Base-by-base conservation (phyloP, 2,329 filamentous ascomycete genomes). In the Calonectria pseudoreteaudii region DNA sequence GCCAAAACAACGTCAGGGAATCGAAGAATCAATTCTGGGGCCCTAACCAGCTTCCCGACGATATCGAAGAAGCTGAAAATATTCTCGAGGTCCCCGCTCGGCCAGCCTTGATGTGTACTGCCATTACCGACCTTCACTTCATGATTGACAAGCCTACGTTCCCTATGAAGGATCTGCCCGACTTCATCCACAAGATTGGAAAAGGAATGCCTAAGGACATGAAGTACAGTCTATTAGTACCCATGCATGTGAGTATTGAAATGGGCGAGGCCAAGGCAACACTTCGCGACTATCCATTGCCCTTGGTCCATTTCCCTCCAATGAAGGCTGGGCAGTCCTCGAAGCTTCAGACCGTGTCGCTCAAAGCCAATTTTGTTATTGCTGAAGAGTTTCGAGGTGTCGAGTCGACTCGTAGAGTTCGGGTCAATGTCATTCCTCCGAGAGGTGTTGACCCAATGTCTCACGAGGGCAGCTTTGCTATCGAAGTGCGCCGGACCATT, bases 161-260 rank as follows among this genome's bases (percentile, higher is more conserved):
- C 82, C 93, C 95, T 0, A 87, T 98, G 73, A 88, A 91, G 3
- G 93, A 98, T 16, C 91, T 96, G 69, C 94, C 96, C 0, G 91
- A 94, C 20, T 99, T 98, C 82, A 87, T 99, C 31, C 91, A 98
- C 81, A 91, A 92, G 62, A 93, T 98, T 72, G 97, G 97, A n/a
- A 99, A 99, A 86, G 97, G 97, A 1, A 97, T 99, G 92, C 97
- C 97, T 1, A 89, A 92, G 75, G 93, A 97, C 80, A 99, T 95
- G 91, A 88, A 96, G 81, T 99, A 98, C 83, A 93, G 95, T 13
- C 88, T 99, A 26, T 89, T 99, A 23, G 88, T 99, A 14, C 97
- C 97, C 0, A 95, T 98, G 93, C 94, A 94, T 83, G 89, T 99
- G 3, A 93, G 95, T 76, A 90, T 99, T 75, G 94, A 94, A 74